Base-by-base conservation (phyloP, 78 protist genomes). In the Blattamonas nauphoetae region DNA sequence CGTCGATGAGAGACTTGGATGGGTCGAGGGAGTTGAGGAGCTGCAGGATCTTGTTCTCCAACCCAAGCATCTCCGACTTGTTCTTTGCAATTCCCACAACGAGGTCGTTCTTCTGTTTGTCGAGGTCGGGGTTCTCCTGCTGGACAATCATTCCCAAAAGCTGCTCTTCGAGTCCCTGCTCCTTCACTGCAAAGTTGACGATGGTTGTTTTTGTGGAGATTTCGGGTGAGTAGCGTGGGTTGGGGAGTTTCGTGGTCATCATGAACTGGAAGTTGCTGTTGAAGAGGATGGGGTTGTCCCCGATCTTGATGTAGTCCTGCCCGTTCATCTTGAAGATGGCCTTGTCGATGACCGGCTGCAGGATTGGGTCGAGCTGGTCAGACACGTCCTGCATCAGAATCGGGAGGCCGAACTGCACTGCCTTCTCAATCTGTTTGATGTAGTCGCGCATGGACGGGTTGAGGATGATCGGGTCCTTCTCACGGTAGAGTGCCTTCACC, bases 181-280 rank as follows among this genome's bases (percentile, higher is more conserved):
- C 92, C 85, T 89, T 90, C 36, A 96, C 96, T 4, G 94, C 93
- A 79, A 93, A 96, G 93, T 96, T 96, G 85, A 94, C 93, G 0
- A 96, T n/a, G n/a, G 94, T 87, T 42, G 89, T 55, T 88, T 92
- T 94, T 4, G 95, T 91, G 45, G 89, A 87, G 33, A 92, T 90
- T 84, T 96, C 97, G 2, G 97, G 97, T 35, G 93, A 38, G 88
- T 91, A 93, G 82, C 87, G 93, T 45, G 97, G 97, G 86, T 93
- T 93, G 41, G 89, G 77, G 21, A 93, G 45, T 87, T 91, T 92
- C 6, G 97, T 94, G 44, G 95, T 93, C 81, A 96, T 44, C 91
- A 90, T 94, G 44, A 96, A 45, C 43, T 81, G 5, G 91, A 96
- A 96, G 41, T 93, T 89, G 2, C 35, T 85, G 85, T 93, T 91